Evolutionary conservation across 371 early-diverging fungal genomes (phyloP).

Genomic region (Umbelopsis sp.): DNA sequence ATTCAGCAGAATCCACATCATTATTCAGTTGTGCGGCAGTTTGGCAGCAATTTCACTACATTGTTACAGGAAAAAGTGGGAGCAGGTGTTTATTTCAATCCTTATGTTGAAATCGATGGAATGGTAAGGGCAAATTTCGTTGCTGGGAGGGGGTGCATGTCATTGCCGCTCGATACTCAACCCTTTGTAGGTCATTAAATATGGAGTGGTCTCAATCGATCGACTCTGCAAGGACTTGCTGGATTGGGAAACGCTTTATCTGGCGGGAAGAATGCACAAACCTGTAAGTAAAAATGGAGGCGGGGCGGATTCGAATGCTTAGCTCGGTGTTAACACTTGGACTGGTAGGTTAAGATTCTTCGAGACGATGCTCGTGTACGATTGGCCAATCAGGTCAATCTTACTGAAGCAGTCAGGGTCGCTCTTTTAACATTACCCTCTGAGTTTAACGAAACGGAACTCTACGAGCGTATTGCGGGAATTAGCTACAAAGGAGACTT

Average conservation of each 20-base stretch:
- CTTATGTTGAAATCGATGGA: conserved; percentile 87
- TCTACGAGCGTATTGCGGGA: conserved; percentile 84
- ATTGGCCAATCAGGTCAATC: conserved; percentile 85
- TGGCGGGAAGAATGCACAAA: conserved; percentile 97
- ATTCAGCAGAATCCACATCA: conserved; percentile 87
- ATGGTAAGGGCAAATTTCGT: conserved; percentile 54
- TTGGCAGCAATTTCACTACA: conserved; percentile 77
- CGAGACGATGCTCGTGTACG: conserved; percentile 88
- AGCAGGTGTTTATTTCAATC: conserved; percentile 94
- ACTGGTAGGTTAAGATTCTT: conserved; percentile 73
- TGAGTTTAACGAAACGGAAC: conserved; percentile 79
- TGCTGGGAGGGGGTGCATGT: not conserved
- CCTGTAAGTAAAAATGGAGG: conserved; percentile 62
- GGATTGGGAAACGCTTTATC: conserved; percentile 93
- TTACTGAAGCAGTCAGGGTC: conserved; percentile 83
- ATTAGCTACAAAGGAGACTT: conserved; percentile 94
- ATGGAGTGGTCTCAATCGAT: conserved; percentile 95
- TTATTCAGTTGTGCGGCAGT: conserved; percentile 76
- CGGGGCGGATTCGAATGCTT: no score
- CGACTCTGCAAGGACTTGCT: conserved; percentile 82
- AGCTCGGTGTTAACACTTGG: no score
- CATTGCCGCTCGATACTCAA: not conserved
- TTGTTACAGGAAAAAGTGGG: conserved; percentile 84
- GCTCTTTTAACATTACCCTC: conserved; percentile 86
- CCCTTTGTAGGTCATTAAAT: conserved; percentile 75